Percentiles rank a stretch among this genome's conserved stretches.
Evolutionary conservation across 805 yeast genomes (phyloP).

Genomic region (Ogataea dorogensis): DNA sequence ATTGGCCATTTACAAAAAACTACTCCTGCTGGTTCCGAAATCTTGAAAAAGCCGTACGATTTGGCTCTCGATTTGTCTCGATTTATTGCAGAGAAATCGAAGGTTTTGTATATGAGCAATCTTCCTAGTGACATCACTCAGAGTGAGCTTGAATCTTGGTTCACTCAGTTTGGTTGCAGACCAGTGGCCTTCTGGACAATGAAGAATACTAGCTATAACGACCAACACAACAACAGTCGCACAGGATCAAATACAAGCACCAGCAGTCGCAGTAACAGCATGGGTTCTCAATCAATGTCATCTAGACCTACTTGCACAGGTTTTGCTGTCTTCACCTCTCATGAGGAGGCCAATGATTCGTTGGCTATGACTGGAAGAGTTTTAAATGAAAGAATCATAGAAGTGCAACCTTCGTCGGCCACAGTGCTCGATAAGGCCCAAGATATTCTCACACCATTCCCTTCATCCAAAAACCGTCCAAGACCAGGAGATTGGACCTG

Average conservation of each 20-base stretch:
- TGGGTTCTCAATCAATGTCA: constrained; percentile 31
- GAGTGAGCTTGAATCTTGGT: constrained; percentile 88
- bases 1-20: constrained; percentile 42
- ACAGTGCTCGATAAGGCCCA: constrained; percentile 77
- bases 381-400: constrained; percentile 70
- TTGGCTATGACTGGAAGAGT: constrained; percentile 75
- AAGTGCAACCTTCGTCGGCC: constrained; percentile 83
- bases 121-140: constrained; percentile 86
- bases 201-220: constrained; percentile 46
- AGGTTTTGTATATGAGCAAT: constrained; percentile 76
- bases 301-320: constrained; percentile 60
- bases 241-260: constrained; percentile 9
- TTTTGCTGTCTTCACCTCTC: constrained; percentile 79
- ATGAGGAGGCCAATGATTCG: constrained; percentile 82
- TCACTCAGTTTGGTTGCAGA: constrained; percentile 79
- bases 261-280: constrained; percentile 18
- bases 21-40: constrained; percentile 48
- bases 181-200: constrained; percentile 91
- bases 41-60: constrained; percentile 74
- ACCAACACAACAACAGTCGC: constrained; percentile 4
- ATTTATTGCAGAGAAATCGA: constrained; percentile 69
- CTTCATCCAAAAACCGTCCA: constrained; percentile 79
- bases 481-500: constrained; percentile 99
- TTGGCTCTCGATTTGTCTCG: constrained; percentile 66
- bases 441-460: constrained; percentile 80